These are phyloP conservation scores for Cordia subcordata DNA, from an alignment of 257 asterid genomes.

Conservation along the genomic window DNA sequence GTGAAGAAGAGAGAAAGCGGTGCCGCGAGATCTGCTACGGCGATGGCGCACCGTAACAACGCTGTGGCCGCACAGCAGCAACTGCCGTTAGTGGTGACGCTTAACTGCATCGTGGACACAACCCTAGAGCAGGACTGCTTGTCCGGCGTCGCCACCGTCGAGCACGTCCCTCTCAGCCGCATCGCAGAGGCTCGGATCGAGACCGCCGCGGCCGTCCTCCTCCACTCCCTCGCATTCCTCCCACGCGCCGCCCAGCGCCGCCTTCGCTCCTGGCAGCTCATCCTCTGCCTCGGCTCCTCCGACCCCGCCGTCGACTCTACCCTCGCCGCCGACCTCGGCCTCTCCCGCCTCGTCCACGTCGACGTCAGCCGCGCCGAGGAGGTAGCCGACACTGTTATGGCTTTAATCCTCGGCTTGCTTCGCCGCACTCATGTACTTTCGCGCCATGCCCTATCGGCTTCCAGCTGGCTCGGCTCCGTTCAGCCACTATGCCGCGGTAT, in stretches of 20 bases:
- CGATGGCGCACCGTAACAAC: slow-evolving; percentile 44
- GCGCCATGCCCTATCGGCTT: slow-evolving; percentile 80
- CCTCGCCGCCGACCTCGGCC: slow-evolving; percentile 78
- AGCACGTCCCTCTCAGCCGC: slow-evolving; percentile 88
- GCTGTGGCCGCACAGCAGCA: slow-evolving; percentile 25
- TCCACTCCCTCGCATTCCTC: slow-evolving; percentile 93
- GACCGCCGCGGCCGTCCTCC: slow-evolving; percentile 77
- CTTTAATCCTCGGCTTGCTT: slow-evolving; percentile 74
- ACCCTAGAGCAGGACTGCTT: slow-evolving; percentile 76
- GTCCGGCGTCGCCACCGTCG: slow-evolving; percentile 62
- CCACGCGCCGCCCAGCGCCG: slow-evolving; percentile 99
- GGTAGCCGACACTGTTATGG: slow-evolving; percentile 99
- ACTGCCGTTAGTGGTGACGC: slow-evolving; percentile 80
- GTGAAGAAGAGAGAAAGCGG: slow-evolving; percentile 13
- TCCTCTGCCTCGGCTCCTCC: slow-evolving; percentile 91
- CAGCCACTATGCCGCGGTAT: slow-evolving; percentile 99
- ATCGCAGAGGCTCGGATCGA: slow-evolving; percentile 89
- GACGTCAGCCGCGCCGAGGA: slow-evolving; percentile 94
- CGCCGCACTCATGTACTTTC: slow-evolving; percentile 95
- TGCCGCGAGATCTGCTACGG: slow-evolving; percentile 36
- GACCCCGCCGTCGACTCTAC: slow-evolving; percentile 89
- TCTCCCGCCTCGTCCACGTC: slow-evolving; percentile 72
- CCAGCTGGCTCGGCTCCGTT: slow-evolving; percentile 98
- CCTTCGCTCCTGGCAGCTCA: slow-evolving; percentile 91
- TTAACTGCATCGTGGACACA: slow-evolving; percentile 84